Conservation (phyloP, 192 early-diverging fungal species). For the Coemansia sp. region DNA sequence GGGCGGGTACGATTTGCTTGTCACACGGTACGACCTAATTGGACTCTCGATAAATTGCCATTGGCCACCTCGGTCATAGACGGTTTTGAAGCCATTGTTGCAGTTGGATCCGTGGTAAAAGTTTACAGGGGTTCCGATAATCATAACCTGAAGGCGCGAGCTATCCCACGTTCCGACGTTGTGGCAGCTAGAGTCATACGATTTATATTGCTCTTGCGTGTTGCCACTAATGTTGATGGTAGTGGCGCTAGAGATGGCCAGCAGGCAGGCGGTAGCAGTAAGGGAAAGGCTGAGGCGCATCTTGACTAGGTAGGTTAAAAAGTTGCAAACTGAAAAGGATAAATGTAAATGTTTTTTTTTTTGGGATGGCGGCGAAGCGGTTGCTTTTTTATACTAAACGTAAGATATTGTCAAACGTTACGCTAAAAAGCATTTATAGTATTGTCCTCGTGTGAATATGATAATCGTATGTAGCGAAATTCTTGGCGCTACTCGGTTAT, state of each 20-base stretch:
- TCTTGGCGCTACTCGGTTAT: too few species aligned
- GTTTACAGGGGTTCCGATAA: not conserved
- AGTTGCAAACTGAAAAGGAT: not conserved
- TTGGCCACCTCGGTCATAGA: not conserved
- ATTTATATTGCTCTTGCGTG: not conserved
- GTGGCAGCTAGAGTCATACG: not conserved
- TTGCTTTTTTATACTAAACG: not conserved
- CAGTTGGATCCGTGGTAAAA: not conserved
- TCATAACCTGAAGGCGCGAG: not conserved
- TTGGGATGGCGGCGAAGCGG: not conserved
- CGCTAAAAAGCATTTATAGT: too few species aligned
- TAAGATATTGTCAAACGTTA: too few species aligned
- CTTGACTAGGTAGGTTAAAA: not conserved
- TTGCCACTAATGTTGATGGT: not conserved
- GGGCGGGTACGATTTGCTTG: not conserved
- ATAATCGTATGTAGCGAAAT: too few species aligned
- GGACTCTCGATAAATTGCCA: not conserved
- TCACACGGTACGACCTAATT: not conserved
- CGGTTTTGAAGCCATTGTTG: not conserved
- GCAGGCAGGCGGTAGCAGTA: not conserved
- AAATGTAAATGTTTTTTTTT: not conserved
- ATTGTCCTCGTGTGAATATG: too few species aligned
- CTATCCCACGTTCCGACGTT: not conserved
- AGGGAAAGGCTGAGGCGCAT: not conserved
- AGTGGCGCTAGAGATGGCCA: not conserved